Conservation (phyloP, 1,284 basidiomycete genomes). For the Boletus mariae region DNA sequence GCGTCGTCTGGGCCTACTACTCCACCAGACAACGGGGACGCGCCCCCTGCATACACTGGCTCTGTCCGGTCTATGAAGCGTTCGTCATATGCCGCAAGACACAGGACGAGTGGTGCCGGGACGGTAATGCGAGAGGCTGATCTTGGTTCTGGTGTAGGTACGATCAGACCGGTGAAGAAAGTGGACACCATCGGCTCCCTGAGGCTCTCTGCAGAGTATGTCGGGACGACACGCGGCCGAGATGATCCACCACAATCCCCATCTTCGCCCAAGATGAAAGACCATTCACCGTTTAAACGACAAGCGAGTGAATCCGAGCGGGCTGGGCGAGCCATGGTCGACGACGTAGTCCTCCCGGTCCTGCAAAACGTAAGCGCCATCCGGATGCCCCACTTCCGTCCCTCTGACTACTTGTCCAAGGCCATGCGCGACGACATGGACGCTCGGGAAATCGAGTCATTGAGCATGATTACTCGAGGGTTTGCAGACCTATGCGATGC, state of each 20-base stretch:
- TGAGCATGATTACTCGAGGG: slow-evolving; percentile 86
- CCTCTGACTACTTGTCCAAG: slow-evolving; percentile 38
- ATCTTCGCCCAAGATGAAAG: slow-evolving; percentile 42
- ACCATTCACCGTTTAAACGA: slow-evolving; percentile 42
- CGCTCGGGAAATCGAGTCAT: slow-evolving; percentile 81
- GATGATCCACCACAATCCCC: slow-evolving; percentile 45
- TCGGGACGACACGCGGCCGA: slow-evolving; percentile 62
- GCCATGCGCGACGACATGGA: slow-evolving; percentile 80
- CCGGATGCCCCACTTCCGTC: not conserved
- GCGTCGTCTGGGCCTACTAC: slow-evolving; percentile 34
- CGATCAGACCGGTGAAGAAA: slow-evolving; percentile 90
- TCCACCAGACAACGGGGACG: slow-evolving; percentile 38
- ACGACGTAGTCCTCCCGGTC: slow-evolving; percentile 78
- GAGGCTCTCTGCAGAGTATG: slow-evolving; percentile 76
- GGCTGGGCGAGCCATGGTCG: slow-evolving; percentile 70
- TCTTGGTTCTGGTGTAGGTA: slow-evolving; percentile 80
- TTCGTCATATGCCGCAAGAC: slow-evolving; percentile 72
- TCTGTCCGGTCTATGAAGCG: slow-evolving; percentile 55
- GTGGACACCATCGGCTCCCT: slow-evolving; percentile 78
- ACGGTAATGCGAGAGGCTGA: slow-evolving; percentile 79
- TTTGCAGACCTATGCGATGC: slow-evolving; percentile 80
- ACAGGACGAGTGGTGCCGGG: slow-evolving; percentile 59
- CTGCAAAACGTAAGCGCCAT: slow-evolving; percentile 57
- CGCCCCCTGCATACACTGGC: slow-evolving; percentile 60
- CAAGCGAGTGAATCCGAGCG: slow-evolving; percentile 54